These are phyloP conservation scores for Polysphondylium violaceum DNA, from an alignment of 78 protist species.

Conservation along the genomic window DNA sequence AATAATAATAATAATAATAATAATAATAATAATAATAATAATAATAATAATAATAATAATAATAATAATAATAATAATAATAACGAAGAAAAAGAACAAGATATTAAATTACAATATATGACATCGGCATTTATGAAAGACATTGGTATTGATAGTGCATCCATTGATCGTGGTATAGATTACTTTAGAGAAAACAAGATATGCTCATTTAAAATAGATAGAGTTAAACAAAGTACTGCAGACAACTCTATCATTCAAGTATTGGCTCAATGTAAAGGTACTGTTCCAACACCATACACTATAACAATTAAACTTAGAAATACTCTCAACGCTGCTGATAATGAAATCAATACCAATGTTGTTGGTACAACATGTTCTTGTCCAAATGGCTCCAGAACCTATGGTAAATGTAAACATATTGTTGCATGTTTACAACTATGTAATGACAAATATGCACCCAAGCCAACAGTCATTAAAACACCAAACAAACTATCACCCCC, in stretches of 20 bases:
- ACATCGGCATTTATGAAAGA: constrained; percentile 14
- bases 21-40: neutral
- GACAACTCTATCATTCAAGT: no score
- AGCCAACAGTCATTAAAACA: no score
- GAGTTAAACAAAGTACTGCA: no score
- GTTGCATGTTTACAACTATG: constrained; percentile 26
- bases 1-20: neutral
- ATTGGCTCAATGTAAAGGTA: constrained; percentile 24
- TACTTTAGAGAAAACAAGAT: constrained; percentile 28
- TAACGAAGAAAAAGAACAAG: neutral
- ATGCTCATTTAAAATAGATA: no score
- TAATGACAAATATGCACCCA: neutral
- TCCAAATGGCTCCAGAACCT: constrained; percentile 27
- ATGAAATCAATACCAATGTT: neutral
- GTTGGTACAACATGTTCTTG: constrained; percentile 35
- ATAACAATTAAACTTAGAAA: neutral
- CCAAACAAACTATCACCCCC: neutral
- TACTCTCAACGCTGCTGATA: neutral
- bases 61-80: constrained; percentile 31
- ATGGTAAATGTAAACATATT: constrained; percentile 67
- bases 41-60: neutral
- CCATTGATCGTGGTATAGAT: constrained; percentile 22
- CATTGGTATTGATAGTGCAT: constrained; percentile 18
- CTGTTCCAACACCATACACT: constrained; percentile 19
- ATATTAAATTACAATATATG: neutral